Evolutionary conservation across 176 grass and related monocot species (phyloP).

Genomic region (Avena atlantica): DNA sequence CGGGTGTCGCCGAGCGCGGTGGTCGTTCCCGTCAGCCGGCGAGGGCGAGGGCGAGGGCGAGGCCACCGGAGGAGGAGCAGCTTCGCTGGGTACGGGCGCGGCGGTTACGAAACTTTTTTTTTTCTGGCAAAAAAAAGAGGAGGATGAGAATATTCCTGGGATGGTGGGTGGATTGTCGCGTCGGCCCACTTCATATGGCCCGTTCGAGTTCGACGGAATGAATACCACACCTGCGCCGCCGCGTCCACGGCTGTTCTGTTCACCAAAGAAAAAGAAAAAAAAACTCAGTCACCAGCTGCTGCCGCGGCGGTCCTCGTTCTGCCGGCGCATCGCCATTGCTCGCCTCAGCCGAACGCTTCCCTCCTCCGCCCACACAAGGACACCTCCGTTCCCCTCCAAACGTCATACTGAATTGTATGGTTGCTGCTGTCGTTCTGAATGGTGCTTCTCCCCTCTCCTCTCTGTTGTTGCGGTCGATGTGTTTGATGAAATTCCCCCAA

Average conservation of each 20-base stretch:
- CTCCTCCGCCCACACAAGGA: neutral
- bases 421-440: neutral
- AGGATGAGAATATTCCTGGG: too few relatives aligned
- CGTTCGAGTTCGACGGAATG: too few relatives aligned
- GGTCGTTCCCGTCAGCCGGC: neutral
- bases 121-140: too few relatives aligned
- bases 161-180: too few relatives aligned
- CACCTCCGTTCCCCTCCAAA: neutral
- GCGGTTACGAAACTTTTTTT: neutral
- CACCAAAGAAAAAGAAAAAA: neutral
- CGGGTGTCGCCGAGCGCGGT: neutral
- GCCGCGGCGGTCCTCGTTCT: neutral
- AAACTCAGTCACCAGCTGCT: neutral
- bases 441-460: too few relatives aligned
- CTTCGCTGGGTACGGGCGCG: neutral
- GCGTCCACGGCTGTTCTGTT: too few relatives aligned
- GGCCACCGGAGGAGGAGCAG: neutral
- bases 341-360: neutral
- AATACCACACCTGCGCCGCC: too few relatives aligned
- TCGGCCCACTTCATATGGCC: too few relatives aligned
- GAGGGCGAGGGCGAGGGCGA: neutral
- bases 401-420: neutral
- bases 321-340: neutral
- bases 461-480: too few relatives aligned
- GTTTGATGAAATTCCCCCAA: neutral